A percentile compares a stretch with the other conserved stretches of the same genome.
These are phyloP conservation scores for Microthlaspi erraticum DNA, from an alignment of 345 rosid species.

Conservation along the genomic window DNA sequence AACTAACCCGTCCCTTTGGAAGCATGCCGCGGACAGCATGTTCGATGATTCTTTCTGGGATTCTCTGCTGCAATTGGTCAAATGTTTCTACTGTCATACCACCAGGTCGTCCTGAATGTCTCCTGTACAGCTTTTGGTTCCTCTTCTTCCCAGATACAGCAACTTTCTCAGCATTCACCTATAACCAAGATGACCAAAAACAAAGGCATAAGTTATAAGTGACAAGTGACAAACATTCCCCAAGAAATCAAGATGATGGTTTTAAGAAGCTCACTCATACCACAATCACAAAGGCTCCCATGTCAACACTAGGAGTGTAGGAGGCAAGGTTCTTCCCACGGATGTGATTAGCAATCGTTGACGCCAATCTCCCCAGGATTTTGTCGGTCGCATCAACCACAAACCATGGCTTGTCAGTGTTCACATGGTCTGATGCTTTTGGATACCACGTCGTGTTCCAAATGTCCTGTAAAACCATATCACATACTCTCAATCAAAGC, in stretches of 20 bases:
- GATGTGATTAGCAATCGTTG: constrained; percentile 83
- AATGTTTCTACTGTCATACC: constrained; percentile 97
- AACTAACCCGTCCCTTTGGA: constrained; percentile 95
- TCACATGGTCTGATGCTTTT: constrained; percentile 82
- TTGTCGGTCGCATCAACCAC: constrained; percentile 92
- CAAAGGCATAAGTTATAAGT: background rate
- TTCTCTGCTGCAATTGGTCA: constrained; percentile 85
- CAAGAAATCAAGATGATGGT: background rate
- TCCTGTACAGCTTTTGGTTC: constrained; percentile 93
- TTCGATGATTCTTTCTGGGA: constrained; percentile 95
- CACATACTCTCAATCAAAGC: constrained; percentile 8
- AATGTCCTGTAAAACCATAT: constrained; percentile 63
- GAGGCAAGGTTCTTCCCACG: constrained; percentile 93
- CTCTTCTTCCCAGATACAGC: constrained; percentile 93
- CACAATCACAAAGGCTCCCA: constrained; percentile 99
- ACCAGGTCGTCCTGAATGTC: constrained; percentile 99
- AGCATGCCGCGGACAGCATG: constrained; percentile 99
- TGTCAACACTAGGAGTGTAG: constrained; percentile 95
- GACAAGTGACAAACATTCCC: background rate
- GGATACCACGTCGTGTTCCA: constrained; percentile 99
- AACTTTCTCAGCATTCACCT: constrained; percentile 98
- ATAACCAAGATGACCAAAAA: constrained; percentile 15
- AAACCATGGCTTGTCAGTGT: constrained; percentile 85
- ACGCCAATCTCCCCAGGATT: constrained; percentile 87
- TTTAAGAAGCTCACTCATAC: constrained; percentile 54